These are phyloP conservation scores for Ceratobasidium sp. DNA, from an alignment of 1,284 basidiomycete genomes.

Conservation along the genomic window DNA sequence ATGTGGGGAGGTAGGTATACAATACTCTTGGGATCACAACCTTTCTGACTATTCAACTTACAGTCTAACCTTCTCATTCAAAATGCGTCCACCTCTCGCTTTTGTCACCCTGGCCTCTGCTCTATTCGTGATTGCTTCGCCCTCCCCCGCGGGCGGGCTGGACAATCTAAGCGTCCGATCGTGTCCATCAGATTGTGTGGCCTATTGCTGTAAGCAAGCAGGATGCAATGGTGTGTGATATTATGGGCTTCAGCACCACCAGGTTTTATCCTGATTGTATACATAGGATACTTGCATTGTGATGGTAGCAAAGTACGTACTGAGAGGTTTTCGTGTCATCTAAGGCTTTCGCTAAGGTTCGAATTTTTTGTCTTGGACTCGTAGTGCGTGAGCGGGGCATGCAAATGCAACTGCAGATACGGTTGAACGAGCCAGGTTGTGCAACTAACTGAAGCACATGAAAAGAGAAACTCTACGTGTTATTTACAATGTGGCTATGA, in stretches of 20 bases:
- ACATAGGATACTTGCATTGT: slow-evolving; percentile 1
- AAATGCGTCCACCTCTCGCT: background rate
- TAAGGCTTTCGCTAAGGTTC: background rate
- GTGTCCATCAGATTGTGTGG: background rate
- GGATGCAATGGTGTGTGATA: background rate
- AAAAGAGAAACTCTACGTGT: too few relatives aligned
- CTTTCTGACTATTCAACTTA: background rate
- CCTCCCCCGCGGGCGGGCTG: background rate
- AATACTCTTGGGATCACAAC: too few relatives aligned
- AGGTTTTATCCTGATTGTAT: background rate
- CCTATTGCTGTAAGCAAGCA: background rate
- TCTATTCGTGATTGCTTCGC: background rate
- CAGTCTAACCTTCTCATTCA: background rate
- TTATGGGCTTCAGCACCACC: too few relatives aligned
- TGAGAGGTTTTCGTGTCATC: background rate
- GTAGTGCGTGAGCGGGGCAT: background rate
- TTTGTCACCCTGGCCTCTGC: background rate
- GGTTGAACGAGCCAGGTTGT: background rate
- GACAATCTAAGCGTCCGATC: background rate
- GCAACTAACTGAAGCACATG: too few relatives aligned
- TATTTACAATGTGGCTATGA: too few relatives aligned
- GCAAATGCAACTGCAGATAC: slow-evolving; percentile 3
- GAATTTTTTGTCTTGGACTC: background rate
- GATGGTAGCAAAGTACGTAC: slow-evolving; percentile 7
- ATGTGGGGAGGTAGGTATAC: background rate